Evolutionary conservation across 2,329 filamentous ascomycete genomes (phyloP).

Genomic region (Dactylellina cionopaga): DNA sequence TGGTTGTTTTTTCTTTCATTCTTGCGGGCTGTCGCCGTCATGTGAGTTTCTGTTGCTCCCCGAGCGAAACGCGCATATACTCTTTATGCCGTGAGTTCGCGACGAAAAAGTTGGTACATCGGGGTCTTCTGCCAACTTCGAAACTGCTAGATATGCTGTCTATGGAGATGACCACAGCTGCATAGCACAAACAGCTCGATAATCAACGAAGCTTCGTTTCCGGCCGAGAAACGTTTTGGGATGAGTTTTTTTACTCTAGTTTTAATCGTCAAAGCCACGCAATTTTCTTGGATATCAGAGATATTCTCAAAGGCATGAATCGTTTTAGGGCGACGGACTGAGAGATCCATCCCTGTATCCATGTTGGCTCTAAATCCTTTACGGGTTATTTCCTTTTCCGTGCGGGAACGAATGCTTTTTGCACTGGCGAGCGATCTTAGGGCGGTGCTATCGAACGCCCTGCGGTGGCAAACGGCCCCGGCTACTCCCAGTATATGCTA

Average conservation of each 20-base stretch:
- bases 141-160: too few relatives aligned
- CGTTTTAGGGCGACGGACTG: conserved; percentile 15
- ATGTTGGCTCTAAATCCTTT: conserved; percentile 2
- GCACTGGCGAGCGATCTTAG: not conserved
- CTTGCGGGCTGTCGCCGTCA: conserved; percentile 29
- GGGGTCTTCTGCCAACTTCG: conserved; percentile 1
- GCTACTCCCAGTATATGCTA: too few relatives aligned
- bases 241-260: not conserved
- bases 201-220: not conserved
- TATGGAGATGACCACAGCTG: too few relatives aligned
- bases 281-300: not conserved
- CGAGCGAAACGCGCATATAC: conserved; percentile 1
- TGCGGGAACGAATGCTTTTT: conserved; percentile 5
- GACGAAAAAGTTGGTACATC: conserved; percentile 5
- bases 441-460: conserved; percentile 17
- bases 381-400: conserved; percentile 36
- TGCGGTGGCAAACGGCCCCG: conserved; percentile 30
- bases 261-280: too few relatives aligned
- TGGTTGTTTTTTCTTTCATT: not conserved
- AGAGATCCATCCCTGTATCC: conserved; percentile 16
- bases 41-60: conserved; percentile 30
- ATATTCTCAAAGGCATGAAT: conserved; percentile 9
- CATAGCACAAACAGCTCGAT: too few relatives aligned
- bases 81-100: too few relatives aligned
- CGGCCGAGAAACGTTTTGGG: not conserved